Base-by-base conservation (phyloP, 2,329 filamentous ascomycete species). In the Colletotrichum sp. region DNA sequence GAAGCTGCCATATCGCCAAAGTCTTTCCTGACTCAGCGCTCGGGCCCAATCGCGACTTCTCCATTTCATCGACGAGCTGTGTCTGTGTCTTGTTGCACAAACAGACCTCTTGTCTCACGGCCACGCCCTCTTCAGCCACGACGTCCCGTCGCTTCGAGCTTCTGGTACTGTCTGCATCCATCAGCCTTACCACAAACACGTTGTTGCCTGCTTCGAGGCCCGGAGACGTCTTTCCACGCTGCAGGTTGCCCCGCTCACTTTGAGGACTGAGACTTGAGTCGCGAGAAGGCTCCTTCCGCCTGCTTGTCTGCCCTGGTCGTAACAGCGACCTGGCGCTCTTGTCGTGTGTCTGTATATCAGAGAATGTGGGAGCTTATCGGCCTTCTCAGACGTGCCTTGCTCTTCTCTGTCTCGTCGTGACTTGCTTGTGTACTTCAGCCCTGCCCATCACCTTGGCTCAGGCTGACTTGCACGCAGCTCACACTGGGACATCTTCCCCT, bases 401-500 rank as follows among this genome's bases (percentile, higher is more conserved):
- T 55, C 60, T 30, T 63, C 36, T 73, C 28, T 52, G 32, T 28
- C 28, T 32, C 30, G 57, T 49, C 15, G 70, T 68, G 26, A 59
- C 52, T 55, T 68, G 57, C 21, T 73, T 21, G 68, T 70, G 59
- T 68, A 73, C 15, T 68, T 12, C 34, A 65, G 70, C 70, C 69
- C 64, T 64, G 70, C 73, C 70, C 69, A 30, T 21, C 32, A 64
- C 57, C 64, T 73, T 73, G 73, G 73, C 70, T 59, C 15, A 68
- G 64, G 73, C 64, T 76, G 70, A 36, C 49, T 57, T 76, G 36
- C 71, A 73, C 64, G 63, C 72, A 63, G 32, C 30, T 52, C 70
- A 68, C 64, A 36, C 28, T 36, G 34, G 34, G 34, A 36, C 34
- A 16, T 36, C 34, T 36, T 36, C 34, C 34, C 7, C 34, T 36